phyloP scores from a whole-genome alignment of 257 asterid genomes.

The Capsicum baccatum region DNA sequence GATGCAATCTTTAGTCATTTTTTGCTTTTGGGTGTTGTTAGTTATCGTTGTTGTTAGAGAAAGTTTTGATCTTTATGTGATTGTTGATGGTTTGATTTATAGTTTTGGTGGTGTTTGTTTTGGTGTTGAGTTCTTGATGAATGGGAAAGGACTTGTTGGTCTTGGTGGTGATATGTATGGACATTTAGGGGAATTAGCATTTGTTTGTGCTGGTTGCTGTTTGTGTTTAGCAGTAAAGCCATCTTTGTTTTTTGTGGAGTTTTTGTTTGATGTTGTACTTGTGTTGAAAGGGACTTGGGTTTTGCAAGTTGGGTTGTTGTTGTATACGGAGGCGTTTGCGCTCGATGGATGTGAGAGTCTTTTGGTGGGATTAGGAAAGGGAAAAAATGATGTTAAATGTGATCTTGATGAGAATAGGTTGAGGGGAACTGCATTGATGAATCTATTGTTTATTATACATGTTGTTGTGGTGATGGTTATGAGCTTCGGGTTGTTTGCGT shows the following conservation, averaged over 20 bases:
- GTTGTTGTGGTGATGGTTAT: constrained; percentile 44
- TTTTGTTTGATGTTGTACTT: constrained; percentile 52
- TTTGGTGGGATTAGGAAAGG: constrained; percentile 35
- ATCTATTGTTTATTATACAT: constrained; percentile 61
- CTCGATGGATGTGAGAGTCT: constrained; percentile 69
- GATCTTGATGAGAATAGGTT: constrained; percentile 71
- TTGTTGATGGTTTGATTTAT: constrained; percentile 65
- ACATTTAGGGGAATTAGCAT: constrained; percentile 54
- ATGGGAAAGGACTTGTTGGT: constrained; percentile 66
- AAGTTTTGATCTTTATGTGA: constrained; percentile 54
- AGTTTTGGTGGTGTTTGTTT: constrained; percentile 61
- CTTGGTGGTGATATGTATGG: constrained; percentile 60
- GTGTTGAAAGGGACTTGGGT: constrained; percentile 85
- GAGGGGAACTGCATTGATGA: constrained; percentile 70
- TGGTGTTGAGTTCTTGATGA: constrained; percentile 57
- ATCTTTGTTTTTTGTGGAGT: constrained; percentile 61
- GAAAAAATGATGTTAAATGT: constrained; percentile 63
- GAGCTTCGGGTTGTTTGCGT: constrained; percentile 56
- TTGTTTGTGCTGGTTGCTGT: constrained; percentile 64
- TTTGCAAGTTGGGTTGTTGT: constrained; percentile 75
- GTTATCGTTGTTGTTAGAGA: constrained; percentile 55
- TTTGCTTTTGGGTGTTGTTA: constrained; percentile 68
- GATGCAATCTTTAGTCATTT: constrained; percentile 63
- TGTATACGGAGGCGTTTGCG: constrained; percentile 68
- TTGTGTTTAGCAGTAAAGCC: constrained; percentile 65